phyloP scores from a whole-genome alignment of 805 yeast genomes.

The Torulaspora indica region DNA sequence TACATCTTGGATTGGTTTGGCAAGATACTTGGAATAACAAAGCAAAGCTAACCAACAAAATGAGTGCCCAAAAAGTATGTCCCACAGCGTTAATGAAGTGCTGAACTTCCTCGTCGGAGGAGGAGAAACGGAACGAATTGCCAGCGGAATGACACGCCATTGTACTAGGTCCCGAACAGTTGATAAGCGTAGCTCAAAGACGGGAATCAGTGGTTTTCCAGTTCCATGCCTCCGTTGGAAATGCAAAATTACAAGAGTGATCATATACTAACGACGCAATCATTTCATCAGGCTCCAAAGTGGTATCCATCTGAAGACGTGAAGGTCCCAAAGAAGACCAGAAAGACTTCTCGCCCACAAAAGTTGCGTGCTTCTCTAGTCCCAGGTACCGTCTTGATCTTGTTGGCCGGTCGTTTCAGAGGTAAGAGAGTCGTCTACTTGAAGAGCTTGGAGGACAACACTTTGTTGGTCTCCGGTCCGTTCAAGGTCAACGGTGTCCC shows the following conservation, averaged over 20 bases:
- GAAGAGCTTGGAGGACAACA: slow-evolving; percentile 96
- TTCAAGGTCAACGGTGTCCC: slow-evolving; percentile 99
- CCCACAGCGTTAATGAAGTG: not conserved
- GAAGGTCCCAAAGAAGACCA: slow-evolving; percentile 80
- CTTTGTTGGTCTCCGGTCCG: slow-evolving; percentile 95
- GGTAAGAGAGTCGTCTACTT: slow-evolving; percentile 99
- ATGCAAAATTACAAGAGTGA: not conserved
- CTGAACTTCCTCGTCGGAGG: not conserved
- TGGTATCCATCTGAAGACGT: slow-evolving; percentile 93
- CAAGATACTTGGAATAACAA: slow-evolving; percentile 8
- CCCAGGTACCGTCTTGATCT: slow-evolving; percentile 96
- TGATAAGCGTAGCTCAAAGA: too few species aligned
- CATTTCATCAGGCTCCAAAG: slow-evolving; percentile 59
- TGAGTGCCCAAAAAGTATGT: slow-evolving; percentile 38
- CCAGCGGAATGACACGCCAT: not conserved
- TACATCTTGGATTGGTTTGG: not conserved
- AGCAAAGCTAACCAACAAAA: slow-evolving; percentile 29
- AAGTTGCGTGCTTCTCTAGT: slow-evolving; percentile 92
- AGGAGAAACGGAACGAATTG: not conserved
- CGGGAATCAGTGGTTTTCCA: too few species aligned
- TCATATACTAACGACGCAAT: slow-evolving; percentile 20
- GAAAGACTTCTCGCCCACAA: slow-evolving; percentile 91
- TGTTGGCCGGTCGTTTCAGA: slow-evolving; percentile 99
- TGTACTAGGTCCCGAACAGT: too few species aligned
- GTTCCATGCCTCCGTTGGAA: not conserved